A percentile compares a stretch with the other conserved stretches of the same genome.
Conservation (phyloP, 257 asterid species). For the Osmanthus fragrans region DNA sequence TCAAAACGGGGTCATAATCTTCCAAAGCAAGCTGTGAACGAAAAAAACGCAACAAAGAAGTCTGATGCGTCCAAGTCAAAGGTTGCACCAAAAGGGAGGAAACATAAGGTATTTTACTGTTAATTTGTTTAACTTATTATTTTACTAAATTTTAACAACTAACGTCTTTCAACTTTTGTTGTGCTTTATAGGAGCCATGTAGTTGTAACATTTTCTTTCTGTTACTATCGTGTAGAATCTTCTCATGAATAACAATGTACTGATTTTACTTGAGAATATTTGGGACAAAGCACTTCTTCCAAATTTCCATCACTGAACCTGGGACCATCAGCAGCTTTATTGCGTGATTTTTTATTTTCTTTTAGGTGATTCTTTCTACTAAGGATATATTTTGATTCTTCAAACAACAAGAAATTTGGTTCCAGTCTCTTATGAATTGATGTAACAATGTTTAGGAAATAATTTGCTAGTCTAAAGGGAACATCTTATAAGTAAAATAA, state of each 20-base stretch:
- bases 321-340: neutral
- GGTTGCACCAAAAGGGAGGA: conserved; percentile 65
- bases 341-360: neutral
- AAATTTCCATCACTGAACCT: neutral
- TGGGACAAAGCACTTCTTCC: neutral
- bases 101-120: conserved; percentile 59
- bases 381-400: neutral
- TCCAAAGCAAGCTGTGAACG: conserved; percentile 38
- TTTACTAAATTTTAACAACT: neutral
- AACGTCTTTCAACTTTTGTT: neutral
- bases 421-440: neutral
- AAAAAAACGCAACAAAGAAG: conserved; percentile 50
- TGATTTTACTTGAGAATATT: neutral
- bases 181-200: neutral
- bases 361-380: neutral
- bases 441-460: neutral
- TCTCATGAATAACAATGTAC: neutral
- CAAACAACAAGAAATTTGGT: neutral
- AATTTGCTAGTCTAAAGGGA: neutral
- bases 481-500: neutral
- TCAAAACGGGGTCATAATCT: conserved; percentile 40
- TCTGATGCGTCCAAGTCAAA: conserved; percentile 54
- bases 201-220: neutral
- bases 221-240: neutral
- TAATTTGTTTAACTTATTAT: neutral